Evolutionary conservation across 2,329 filamentous ascomycete genomes (phyloP).

Genomic region (Chaetomiaceae sp.): DNA sequence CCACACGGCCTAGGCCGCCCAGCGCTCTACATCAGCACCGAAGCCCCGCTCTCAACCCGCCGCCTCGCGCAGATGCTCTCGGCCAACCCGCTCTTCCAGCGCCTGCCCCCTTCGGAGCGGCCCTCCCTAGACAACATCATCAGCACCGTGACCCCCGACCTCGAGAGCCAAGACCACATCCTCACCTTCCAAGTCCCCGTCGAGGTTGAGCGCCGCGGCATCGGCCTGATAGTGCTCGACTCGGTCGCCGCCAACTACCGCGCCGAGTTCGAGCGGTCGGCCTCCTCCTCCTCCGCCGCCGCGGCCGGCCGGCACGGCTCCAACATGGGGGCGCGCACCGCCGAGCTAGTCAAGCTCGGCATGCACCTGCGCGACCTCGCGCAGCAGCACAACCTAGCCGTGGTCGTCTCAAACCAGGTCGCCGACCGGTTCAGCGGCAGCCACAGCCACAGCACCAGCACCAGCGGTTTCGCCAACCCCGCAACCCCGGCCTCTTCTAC

Average conservation of each 20-base stretch:
- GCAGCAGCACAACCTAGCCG: conserved; percentile 66
- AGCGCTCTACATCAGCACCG: conserved; percentile 92
- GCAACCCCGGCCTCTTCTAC: conserved; percentile 15
- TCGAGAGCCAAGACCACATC: conserved; percentile 95
- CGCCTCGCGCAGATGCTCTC: conserved; percentile 76
- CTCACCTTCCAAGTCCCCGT: conserved; percentile 88
- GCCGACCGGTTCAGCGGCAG: conserved; percentile 69
- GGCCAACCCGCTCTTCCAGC: conserved; percentile 56
- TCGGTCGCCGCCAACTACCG: conserved; percentile 94
- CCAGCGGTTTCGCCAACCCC: not conserved
- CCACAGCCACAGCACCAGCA: too few species aligned
- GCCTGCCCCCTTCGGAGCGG: conserved; percentile 27
- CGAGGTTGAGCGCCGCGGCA: conserved; percentile 66
- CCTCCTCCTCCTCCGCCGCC: too few species aligned
- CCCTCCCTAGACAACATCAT: conserved; percentile 73
- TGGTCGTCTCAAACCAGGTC: conserved; percentile 94
- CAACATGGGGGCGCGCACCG: conserved; percentile 70
- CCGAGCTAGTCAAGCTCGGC: conserved; percentile 73
- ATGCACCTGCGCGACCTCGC: conserved; percentile 73
- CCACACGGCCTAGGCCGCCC: conserved; percentile 66
- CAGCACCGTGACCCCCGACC: conserved; percentile 78
- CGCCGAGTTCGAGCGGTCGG: conserved; percentile 69
- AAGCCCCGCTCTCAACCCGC: conserved; percentile 75
- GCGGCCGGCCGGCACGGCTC: conserved; percentile 35
- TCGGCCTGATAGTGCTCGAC: conserved; percentile 83